A percentile compares a stretch with the other conserved stretches of the same genome.
Evolutionary conservation across 495 filamentous ascomycete species (phyloP).

Genomic region (Talaromyces nanjingensis): DNA sequence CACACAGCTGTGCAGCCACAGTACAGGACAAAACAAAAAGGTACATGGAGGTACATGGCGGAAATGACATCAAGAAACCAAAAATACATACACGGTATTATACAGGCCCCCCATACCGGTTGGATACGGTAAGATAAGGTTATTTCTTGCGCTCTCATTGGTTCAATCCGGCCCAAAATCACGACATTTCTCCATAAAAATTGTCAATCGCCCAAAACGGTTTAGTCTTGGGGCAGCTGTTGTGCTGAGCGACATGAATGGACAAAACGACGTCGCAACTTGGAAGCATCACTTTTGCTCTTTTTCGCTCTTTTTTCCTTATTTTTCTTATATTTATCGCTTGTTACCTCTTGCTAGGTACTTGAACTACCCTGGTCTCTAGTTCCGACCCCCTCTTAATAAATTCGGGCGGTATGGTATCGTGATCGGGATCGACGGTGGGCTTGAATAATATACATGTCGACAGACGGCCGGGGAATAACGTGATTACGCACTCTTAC

Average conservation of each 20-base stretch:
- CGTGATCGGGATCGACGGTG: conserved; percentile 2
- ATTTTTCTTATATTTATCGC: conserved; percentile 5
- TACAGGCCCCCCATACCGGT: neutral
- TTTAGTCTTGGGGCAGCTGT: neutral
- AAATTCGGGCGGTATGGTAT: conserved; percentile 11
- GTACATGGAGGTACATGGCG: neutral
- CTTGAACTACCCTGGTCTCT: neutral
- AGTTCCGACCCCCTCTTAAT: neutral
- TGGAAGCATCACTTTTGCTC: conserved; percentile 13
- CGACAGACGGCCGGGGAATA: conserved; percentile 3
- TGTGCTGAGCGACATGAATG: conserved; percentile 11
- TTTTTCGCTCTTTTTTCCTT: conserved; percentile 11
- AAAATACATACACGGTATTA: neutral
- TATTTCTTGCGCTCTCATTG: conserved; percentile 1
- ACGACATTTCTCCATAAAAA: conserved; percentile 46
- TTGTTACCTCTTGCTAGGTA: neutral
- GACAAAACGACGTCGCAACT: neutral
- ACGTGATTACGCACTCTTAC: neutral
- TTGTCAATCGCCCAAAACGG: conserved; percentile 37
- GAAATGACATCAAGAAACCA: neutral
- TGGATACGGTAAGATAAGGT: conserved; percentile 2
- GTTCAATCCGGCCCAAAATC: conserved; percentile 32
- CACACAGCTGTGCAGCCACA: neutral
- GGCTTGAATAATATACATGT: neutral
- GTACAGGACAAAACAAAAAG: neutral